phyloP scores from a whole-genome alignment of 495 filamentous ascomycete species.

The Aspergillus bertholletiae region DNA sequence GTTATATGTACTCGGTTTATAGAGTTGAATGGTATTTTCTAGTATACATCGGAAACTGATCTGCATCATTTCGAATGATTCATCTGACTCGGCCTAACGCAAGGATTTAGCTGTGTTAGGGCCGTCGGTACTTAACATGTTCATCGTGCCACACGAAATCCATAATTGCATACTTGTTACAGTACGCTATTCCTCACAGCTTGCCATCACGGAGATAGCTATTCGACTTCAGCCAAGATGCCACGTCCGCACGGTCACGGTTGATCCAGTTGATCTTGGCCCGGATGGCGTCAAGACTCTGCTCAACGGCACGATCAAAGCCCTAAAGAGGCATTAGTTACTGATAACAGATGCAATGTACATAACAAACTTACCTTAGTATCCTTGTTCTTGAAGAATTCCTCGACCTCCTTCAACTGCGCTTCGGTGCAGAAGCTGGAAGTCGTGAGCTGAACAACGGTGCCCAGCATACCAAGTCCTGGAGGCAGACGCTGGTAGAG shows the following conservation, averaged over 20 bases:
- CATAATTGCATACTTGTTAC: background rate
- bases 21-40: background rate
- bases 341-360: background rate
- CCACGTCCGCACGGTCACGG: constrained; percentile 59
- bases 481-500: constrained; percentile 76
- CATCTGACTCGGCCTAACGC: background rate
- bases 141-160: background rate
- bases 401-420: constrained; percentile 69
- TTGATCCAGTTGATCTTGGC: constrained; percentile 61
- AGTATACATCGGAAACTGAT: background rate
- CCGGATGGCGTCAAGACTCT: constrained; percentile 57
- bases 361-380: constrained; percentile 56
- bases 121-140: background rate
- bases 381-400: constrained; percentile 76
- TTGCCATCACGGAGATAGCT: constrained; percentile 46
- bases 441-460: constrained; percentile 79
- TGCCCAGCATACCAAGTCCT: constrained; percentile 77
- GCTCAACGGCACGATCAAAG: constrained; percentile 57
- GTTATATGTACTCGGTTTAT: background rate
- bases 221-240: constrained; percentile 56
- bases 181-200: constrained; percentile 23
- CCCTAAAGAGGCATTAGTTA: constrained; percentile 29
- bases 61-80: background rate
- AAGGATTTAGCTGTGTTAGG: background rate
- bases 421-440: constrained; percentile 73